Evolutionary conservation across 345 rosid genomes (phyloP).

Genomic region (Anacardium occidentale): DNA sequence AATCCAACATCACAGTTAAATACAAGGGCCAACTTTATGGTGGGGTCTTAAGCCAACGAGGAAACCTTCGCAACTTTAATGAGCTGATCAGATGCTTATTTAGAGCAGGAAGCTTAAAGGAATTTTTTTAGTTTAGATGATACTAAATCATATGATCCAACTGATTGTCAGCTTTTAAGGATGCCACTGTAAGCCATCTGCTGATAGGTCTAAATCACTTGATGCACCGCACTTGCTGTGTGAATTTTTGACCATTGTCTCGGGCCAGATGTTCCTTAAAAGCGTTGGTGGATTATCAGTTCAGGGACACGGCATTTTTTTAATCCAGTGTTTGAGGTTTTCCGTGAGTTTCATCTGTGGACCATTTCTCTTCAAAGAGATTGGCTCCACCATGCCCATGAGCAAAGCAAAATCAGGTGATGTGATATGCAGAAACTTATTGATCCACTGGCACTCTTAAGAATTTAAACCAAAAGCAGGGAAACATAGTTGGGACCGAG

Average conservation of each 20-base stretch:
- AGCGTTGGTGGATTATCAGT: slow-evolving; percentile 20
- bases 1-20: slow-evolving; percentile 24
- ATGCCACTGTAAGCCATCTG: slow-evolving; percentile 2
- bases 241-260: slow-evolving; percentile 18
- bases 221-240: not conserved
- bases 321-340: slow-evolving; percentile 22
- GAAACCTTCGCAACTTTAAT: slow-evolving; percentile 2
- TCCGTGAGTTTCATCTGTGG: slow-evolving; percentile 18
- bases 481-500: not conserved
- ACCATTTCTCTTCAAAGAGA: slow-evolving; percentile 8
- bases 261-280: slow-evolving; percentile 31
- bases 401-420: slow-evolving; percentile 19
- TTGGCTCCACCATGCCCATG: slow-evolving; percentile 23
- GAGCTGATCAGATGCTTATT: slow-evolving; percentile 12
- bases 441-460: slow-evolving; percentile 2
- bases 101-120: not conserved
- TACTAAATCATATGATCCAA: slow-evolving; percentile 7
- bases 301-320: slow-evolving; percentile 16
- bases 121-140: slow-evolving; percentile 1
- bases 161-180: slow-evolving; percentile 4
- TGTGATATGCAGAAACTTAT: slow-evolving; percentile 17
- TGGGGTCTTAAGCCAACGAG: slow-evolving; percentile 11
- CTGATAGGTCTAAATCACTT: slow-evolving; percentile 24
- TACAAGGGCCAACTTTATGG: slow-evolving; percentile 18
- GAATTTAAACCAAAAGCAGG: not conserved